A percentile compares a stretch with the other conserved stretches of the same genome.
Evolutionary conservation across 257 asterid genomes (phyloP).

Genomic region (Plantago elongata): DNA sequence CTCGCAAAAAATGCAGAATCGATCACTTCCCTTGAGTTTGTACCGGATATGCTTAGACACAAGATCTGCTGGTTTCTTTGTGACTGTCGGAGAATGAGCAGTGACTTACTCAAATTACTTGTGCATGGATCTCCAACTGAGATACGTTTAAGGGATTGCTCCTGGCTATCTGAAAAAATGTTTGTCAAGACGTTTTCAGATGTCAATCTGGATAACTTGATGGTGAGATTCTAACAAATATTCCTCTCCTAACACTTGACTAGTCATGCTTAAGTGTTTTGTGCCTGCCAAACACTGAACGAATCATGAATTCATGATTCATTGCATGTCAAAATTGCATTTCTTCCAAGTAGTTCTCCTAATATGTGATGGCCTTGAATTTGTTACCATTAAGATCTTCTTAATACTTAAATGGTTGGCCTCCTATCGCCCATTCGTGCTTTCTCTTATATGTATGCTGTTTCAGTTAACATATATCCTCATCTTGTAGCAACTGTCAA

Average conservation of each 20-base stretch:
- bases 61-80: slow-evolving; percentile 67
- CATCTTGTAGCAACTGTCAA: slow-evolving; percentile 8
- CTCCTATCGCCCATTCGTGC: not conserved
- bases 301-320: slow-evolving; percentile 10
- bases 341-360: not conserved
- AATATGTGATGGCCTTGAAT: not conserved
- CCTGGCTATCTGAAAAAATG: slow-evolving; percentile 79
- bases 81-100: slow-evolving; percentile 58
- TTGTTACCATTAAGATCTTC: slow-evolving; percentile 14
- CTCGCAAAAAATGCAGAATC: slow-evolving; percentile 76
- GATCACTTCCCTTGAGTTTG: slow-evolving; percentile 65
- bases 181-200: slow-evolving; percentile 52
- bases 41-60: slow-evolving; percentile 78
- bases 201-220: slow-evolving; percentile 50
- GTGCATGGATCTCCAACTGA: slow-evolving; percentile 68
- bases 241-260: slow-evolving; percentile 6
- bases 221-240: slow-evolving; percentile 31
- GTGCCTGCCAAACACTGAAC: not conserved
- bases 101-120: slow-evolving; percentile 62
- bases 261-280: slow-evolving; percentile 6
- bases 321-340: too few species aligned
- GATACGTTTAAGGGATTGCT: slow-evolving; percentile 75
- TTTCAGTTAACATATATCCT: not conserved
- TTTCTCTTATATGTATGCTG: slow-evolving; percentile 3
- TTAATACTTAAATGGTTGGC: not conserved